These are phyloP conservation scores for Gynandropsis gynandra DNA, from an alignment of 345 rosid genomes.

Conservation along the genomic window DNA sequence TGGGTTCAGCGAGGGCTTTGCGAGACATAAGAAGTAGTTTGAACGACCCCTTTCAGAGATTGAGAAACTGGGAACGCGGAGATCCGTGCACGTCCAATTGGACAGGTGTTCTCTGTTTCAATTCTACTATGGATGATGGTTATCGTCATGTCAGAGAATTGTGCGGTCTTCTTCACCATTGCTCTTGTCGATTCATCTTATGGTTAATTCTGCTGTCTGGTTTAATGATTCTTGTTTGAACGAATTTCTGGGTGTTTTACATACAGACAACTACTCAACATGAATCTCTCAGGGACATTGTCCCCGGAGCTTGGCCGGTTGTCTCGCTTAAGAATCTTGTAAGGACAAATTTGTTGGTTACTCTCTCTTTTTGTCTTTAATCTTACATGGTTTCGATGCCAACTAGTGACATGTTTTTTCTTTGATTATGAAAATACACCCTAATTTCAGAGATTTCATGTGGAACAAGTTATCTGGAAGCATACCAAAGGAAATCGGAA, in stretches of 20 bases:
- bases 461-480: constrained; percentile 79
- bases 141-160: constrained; percentile 73
- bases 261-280: constrained; percentile 63
- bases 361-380: not conserved
- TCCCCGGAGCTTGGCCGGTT: constrained; percentile 74
- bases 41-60: constrained; percentile 47
- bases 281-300: constrained; percentile 77
- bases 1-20: constrained; percentile 59
- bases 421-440: constrained; percentile 13
- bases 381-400: not conserved
- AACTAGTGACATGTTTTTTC: constrained; percentile 1
- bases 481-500: constrained; percentile 89
- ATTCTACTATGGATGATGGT: constrained; percentile 45
- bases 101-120: constrained; percentile 84
- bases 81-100: constrained; percentile 85
- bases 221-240: not conserved
- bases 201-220: not conserved
- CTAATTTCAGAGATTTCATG: constrained; percentile 77
- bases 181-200: constrained; percentile 8
- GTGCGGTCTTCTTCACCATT: constrained; percentile 41
- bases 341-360: constrained; percentile 15
- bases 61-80: constrained; percentile 69
- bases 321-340: constrained; percentile 60
- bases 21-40: constrained; percentile 43
- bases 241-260: not conserved